These are phyloP conservation scores for Aspergillus leporis DNA, from an alignment of 495 filamentous ascomycete species.

Conservation along the genomic window DNA sequence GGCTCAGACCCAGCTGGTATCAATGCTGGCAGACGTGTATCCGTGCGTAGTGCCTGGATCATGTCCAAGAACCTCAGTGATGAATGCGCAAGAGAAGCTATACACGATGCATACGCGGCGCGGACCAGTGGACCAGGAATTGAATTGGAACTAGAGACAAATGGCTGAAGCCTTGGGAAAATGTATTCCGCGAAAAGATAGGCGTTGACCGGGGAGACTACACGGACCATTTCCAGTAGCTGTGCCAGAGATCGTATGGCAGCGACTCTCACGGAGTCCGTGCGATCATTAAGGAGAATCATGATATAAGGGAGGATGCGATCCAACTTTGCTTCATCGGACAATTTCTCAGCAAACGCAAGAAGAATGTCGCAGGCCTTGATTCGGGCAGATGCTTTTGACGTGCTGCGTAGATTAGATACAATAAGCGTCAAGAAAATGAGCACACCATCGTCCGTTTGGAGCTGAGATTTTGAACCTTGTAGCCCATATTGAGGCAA, in stretches of 20 bases:
- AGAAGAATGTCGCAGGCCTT: constrained; percentile 91
- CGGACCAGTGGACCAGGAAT: constrained; percentile 70
- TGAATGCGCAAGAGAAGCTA: constrained; percentile 89
- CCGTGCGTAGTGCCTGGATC: constrained; percentile 82
- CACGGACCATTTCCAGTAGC: constrained; percentile 79
- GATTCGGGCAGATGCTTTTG: constrained; percentile 80
- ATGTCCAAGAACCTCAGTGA: constrained; percentile 84
- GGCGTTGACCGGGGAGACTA: constrained; percentile 91
- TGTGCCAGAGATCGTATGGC: constrained; percentile 86
- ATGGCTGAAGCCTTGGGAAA: constrained; percentile 74
- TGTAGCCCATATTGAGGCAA: constrained; percentile 80
- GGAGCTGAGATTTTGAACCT: constrained; percentile 34
- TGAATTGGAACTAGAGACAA: constrained; percentile 56
- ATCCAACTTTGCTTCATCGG: constrained; percentile 96
- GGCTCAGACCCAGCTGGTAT: constrained; percentile 66
- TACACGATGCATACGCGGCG: constrained; percentile 87
- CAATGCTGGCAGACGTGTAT: constrained; percentile 74
- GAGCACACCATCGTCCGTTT: constrained; percentile 81
- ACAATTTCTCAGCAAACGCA: constrained; percentile 86
- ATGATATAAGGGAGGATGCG: constrained; percentile 90
- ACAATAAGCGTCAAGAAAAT: constrained; percentile 89
- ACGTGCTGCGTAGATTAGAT: constrained; percentile 84
- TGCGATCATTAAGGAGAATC: constrained; percentile 73
- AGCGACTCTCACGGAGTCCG: constrained; percentile 78
- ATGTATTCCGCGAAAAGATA: constrained; percentile 96